Conservation (phyloP, 306 rosid genomes). For the Mimosa bimucronata region DNA sequence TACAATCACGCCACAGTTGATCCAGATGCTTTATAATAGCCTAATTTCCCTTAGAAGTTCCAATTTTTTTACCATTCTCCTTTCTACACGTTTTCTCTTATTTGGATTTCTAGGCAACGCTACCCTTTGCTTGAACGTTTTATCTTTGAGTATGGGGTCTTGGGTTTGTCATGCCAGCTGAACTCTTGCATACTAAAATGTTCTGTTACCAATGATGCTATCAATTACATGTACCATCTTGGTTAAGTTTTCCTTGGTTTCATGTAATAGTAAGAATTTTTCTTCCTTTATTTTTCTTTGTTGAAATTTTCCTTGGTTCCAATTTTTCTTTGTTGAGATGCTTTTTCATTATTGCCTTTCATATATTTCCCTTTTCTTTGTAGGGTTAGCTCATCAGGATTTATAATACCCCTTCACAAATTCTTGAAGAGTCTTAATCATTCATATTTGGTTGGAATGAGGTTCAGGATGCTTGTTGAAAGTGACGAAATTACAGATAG, state of each 20-base stretch:
- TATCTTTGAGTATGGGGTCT: not conserved
- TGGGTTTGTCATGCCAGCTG: not conserved
- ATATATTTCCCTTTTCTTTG: constrained; percentile 16
- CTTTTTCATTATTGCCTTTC: constrained; percentile 5
- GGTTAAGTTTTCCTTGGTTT: constrained; percentile 25
- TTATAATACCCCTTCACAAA: constrained; percentile 68
- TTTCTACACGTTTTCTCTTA: not conserved
- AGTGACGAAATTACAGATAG: constrained; percentile 85
- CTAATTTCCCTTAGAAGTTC: constrained; percentile 13
- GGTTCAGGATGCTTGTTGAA: constrained; percentile 90
- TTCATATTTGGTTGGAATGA: constrained; percentile 79
- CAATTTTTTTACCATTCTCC: not conserved
- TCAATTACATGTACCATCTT: not conserved
- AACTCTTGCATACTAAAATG: not conserved
- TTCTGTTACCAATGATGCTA: no score
- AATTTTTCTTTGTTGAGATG: not conserved
- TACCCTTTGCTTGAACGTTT: constrained; percentile 4
- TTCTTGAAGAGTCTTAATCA: constrained; percentile 69
- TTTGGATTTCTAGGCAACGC: not conserved
- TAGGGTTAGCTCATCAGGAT: constrained; percentile 82
- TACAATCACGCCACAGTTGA: not conserved
- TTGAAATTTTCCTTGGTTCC: no score
- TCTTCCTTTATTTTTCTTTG: not conserved
- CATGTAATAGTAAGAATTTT: no score
- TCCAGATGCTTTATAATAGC: constrained; percentile 1